A percentile compares a stretch with the other conserved stretches of the same genome.
Conservation (phyloP, 306 rosid species). For the Astragalus glycyphyllos region DNA sequence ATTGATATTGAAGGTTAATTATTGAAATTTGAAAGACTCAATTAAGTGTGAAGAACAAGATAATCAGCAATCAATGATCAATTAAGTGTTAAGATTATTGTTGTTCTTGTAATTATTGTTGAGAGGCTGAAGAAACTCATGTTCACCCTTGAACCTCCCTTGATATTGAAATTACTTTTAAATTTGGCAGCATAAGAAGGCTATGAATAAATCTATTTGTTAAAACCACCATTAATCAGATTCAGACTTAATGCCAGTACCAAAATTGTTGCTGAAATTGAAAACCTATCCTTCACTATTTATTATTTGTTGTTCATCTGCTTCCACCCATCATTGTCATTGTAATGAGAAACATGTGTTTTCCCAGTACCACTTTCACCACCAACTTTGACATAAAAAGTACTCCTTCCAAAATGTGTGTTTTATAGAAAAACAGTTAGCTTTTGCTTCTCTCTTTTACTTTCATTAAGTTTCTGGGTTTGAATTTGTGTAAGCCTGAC, state of each 20-base stretch:
- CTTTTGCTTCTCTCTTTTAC: no score
- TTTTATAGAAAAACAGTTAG: no score
- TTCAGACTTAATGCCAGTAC: background rate
- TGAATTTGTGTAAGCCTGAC: no score
- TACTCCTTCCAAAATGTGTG: constrained; percentile 20
- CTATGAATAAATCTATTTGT: constrained; percentile 76
- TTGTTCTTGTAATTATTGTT: constrained; percentile 62
- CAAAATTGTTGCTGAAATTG: constrained; percentile 17
- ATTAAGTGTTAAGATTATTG: constrained; percentile 34
- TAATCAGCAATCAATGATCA: background rate
- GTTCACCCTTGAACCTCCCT: constrained; percentile 65
- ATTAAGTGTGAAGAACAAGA: background rate
- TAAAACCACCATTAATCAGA: constrained; percentile 60
- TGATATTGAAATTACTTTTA: constrained; percentile 41
- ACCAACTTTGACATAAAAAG: constrained; percentile 83
- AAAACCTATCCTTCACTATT: constrained; percentile 40
- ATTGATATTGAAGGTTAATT: constrained; percentile 23
- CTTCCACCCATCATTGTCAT: constrained; percentile 56
- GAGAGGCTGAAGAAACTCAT: constrained; percentile 44
- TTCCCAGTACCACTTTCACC: constrained; percentile 61
- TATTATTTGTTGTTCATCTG: constrained; percentile 25
- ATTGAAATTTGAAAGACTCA: no score
- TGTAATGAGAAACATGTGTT: constrained; percentile 42
- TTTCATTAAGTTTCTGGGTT: no score
- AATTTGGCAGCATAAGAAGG: constrained; percentile 42